Conservation (phyloP, 106 monocot species). For the Dactylorhiza incarnata region DNA sequence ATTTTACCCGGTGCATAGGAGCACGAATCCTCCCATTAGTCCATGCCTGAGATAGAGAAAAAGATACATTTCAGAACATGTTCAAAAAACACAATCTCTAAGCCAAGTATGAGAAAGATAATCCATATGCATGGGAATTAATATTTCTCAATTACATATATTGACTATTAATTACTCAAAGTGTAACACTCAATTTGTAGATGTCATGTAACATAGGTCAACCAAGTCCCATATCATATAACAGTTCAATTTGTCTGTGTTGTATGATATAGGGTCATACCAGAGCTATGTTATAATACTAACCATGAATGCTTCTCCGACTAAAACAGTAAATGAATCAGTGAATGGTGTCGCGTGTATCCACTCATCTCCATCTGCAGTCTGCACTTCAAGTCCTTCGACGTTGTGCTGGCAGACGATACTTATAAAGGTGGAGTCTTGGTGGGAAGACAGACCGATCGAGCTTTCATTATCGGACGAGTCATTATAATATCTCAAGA, state of each 20-base stretch:
- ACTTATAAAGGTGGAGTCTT: slow-evolving; percentile 6
- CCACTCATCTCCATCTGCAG: slow-evolving; percentile 1
- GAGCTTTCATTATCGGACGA: not conserved
- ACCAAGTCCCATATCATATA: no score
- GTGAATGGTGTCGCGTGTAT: not conserved
- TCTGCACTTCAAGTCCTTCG: slow-evolving; percentile 19
- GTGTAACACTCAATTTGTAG: no score
- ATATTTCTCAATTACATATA: no score
- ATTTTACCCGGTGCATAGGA: slow-evolving; percentile 3
- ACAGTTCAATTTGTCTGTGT: no score
- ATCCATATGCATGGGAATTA: no score
- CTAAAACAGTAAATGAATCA: not conserved
- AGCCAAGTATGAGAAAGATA: not conserved
- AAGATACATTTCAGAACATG: not conserved
- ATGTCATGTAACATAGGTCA: no score
- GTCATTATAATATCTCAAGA: slow-evolving; percentile 9
- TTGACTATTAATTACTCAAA: no score
- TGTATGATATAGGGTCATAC: no score
- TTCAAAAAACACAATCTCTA: not conserved
- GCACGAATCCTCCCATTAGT: slow-evolving; percentile 17
- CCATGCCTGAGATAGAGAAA: slow-evolving; percentile 15
- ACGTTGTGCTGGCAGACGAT: slow-evolving; percentile 10
- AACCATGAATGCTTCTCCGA: not conserved
- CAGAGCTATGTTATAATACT: not conserved
- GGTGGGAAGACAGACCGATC: slow-evolving; percentile 8